phyloP scores from a whole-genome alignment of 2,329 filamentous ascomycete genomes.

The Blumeriella jaapii region DNA sequence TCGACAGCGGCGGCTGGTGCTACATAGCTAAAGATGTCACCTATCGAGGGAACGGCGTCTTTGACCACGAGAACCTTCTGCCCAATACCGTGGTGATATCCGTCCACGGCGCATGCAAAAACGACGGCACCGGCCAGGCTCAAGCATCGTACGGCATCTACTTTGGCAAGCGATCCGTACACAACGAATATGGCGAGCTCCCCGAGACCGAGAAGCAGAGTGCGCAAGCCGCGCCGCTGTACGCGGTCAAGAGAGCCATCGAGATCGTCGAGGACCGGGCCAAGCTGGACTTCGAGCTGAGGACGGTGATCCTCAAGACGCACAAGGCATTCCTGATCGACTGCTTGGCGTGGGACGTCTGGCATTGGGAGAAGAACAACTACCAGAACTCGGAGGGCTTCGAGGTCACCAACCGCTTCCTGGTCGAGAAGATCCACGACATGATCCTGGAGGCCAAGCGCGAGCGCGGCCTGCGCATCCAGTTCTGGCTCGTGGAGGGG shows the following conservation, averaged over 20 bases:
- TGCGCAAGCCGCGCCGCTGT: background rate
- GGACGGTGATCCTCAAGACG: background rate
- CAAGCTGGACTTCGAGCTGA: background rate
- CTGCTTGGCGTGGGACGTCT: background rate
- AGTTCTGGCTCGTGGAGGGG: background rate
- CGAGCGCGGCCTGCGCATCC: background rate
- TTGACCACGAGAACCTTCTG: background rate
- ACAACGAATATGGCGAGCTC: background rate
- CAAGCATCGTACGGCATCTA: background rate
- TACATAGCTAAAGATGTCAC: background rate
- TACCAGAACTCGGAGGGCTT: background rate
- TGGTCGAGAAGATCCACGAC: background rate
- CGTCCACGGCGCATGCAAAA: background rate
- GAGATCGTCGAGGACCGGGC: background rate
- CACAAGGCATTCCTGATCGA: background rate
- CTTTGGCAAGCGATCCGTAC: background rate
- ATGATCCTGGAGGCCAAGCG: slow-evolving; percentile 1
- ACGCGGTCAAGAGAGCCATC: background rate
- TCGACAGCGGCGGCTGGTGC: background rate
- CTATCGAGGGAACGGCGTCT: background rate
- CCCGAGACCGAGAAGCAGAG: background rate
- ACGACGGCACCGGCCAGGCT: no score
- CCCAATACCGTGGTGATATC: background rate
- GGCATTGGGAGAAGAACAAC: background rate
- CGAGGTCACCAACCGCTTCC: background rate